Percentiles rank a stretch among this genome's conserved stretches.
phyloP scores from a whole-genome alignment of 768 basidiomycete species.

The Lyophyllum shimeji region DNA sequence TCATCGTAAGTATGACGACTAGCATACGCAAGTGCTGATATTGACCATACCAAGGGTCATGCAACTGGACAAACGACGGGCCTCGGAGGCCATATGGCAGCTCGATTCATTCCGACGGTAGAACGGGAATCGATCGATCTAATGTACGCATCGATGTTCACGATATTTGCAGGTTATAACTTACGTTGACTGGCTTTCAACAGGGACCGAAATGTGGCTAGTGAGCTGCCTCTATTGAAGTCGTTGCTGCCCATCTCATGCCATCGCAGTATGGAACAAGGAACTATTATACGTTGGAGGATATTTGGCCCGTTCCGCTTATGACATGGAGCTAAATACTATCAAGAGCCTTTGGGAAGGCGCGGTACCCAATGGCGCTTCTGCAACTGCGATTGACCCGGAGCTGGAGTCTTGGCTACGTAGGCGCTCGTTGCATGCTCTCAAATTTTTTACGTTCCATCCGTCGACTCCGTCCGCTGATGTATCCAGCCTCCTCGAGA shows the following conservation, averaged over 20 bases:
- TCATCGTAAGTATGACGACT: conserved; percentile 59
- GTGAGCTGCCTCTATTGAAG: conserved; percentile 36
- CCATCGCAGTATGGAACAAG: conserved; percentile 75
- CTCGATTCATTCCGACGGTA: conserved; percentile 92
- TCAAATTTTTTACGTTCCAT: conserved; percentile 90
- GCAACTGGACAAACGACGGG: conserved; percentile 93
- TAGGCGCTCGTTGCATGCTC: conserved; percentile 67
- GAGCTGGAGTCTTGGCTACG: conserved; percentile 53
- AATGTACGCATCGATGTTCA: conserved; percentile 50
- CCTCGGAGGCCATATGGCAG: conserved; percentile 59
- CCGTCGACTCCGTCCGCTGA: conserved; percentile 83
- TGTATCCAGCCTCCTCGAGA: conserved; percentile 70
- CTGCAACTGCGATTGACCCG: conserved; percentile 28
- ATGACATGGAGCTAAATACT: conserved; percentile 74
- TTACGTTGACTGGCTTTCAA: not conserved
- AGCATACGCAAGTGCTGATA: not conserved
- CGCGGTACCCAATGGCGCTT: conserved; percentile 31
- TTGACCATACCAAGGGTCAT: conserved; percentile 60
- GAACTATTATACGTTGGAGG: conserved; percentile 87
- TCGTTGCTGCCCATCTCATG: conserved; percentile 4
- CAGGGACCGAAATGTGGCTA: conserved; percentile 80
- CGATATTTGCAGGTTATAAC: not conserved
- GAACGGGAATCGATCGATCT: conserved; percentile 93
- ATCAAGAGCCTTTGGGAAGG: conserved; percentile 63
- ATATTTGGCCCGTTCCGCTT: conserved; percentile 76